Evolutionary conservation across 1,284 basidiomycete genomes (phyloP), one percentile per base, ranked within the genome.

Genomic region (Sparassis latifolia): DNA sequence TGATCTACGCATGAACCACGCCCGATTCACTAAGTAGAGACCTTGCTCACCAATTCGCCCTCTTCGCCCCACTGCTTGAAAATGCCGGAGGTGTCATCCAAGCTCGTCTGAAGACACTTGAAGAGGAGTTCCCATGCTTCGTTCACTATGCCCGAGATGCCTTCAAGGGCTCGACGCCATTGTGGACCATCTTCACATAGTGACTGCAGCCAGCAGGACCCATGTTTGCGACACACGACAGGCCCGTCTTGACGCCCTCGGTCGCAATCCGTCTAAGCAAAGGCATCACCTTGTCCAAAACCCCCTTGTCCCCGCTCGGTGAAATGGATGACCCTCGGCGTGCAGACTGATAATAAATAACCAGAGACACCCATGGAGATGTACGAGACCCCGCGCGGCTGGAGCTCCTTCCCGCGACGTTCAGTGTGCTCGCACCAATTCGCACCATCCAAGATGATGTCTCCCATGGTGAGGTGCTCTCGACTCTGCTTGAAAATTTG

Each of bases 271-370:
- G 42, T 44, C 58, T 47, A 10, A 60, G 52, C 12, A 61, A 47
- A 3, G 57, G 56, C 50, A 56, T 37, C 30, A 63, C 56, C 5
- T 53, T 45, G 35, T 56, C 53, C 33, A 60, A 38, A 20, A 20
- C 20, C 10, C 56, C 59, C 2, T 92, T 89, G 57, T 96, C 93
- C 74, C 96, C 95, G 74, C 92, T 86, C 53, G 92, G 87, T 90
- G 64, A 48, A 45, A 58, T 56, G 6, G 56, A 58, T 31, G 59
- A 59, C 5, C 61, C 59, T 6, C 52, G 52, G 0, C 58, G 55
- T 33, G 61, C 61, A 31, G 53, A 46, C 50, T 61, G 59, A 41
- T 59, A 61, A 9, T 20, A 20, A 20, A 20, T 58, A 56, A 4
- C 59, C 58, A 2, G 54, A 58, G 27, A 62, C 58, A 29, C 60